Evolutionary conservation across 2,329 filamentous ascomycete species (phyloP).

Genomic region (Cladosporium oxysporum): DNA sequence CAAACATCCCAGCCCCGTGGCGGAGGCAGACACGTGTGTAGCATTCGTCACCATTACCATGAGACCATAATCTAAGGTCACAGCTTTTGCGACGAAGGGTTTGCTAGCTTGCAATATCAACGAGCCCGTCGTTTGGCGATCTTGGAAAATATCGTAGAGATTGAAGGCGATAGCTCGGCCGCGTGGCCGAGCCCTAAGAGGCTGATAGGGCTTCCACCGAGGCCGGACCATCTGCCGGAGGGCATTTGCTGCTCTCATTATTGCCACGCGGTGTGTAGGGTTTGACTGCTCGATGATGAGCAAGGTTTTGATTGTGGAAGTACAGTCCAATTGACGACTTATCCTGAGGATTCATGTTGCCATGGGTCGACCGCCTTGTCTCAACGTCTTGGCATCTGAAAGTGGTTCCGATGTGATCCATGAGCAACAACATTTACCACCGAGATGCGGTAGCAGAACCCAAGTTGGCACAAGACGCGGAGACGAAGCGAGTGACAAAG

Average conservation of each 20-base stretch:
- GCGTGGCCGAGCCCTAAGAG: slow-evolving; percentile 10
- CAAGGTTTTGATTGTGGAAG: no score
- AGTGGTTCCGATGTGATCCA: no score
- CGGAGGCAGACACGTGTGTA: neutral
- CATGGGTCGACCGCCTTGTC: no score
- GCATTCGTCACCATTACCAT: neutral
- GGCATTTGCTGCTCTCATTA: neutral
- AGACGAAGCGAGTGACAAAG: no score
- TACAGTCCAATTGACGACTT: no score
- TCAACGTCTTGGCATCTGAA: no score
- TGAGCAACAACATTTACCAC: no score
- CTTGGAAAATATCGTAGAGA: neutral
- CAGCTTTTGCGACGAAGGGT: neutral
- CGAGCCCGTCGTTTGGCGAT: neutral
- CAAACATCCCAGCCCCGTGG: neutral
- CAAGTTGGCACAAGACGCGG: no score
- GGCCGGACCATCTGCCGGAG: neutral
- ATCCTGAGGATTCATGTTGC: no score
- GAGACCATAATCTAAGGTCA: neutral
- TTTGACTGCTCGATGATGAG: neutral
- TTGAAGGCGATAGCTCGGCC: neutral
- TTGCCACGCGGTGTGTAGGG: neutral
- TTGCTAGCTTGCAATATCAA: neutral
- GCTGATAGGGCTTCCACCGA: neutral
- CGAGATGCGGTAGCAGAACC: no score